These are phyloP conservation scores for Ustilaginoidea virens DNA, from an alignment of 2,329 filamentous ascomycete genomes.

Conservation along the genomic window DNA sequence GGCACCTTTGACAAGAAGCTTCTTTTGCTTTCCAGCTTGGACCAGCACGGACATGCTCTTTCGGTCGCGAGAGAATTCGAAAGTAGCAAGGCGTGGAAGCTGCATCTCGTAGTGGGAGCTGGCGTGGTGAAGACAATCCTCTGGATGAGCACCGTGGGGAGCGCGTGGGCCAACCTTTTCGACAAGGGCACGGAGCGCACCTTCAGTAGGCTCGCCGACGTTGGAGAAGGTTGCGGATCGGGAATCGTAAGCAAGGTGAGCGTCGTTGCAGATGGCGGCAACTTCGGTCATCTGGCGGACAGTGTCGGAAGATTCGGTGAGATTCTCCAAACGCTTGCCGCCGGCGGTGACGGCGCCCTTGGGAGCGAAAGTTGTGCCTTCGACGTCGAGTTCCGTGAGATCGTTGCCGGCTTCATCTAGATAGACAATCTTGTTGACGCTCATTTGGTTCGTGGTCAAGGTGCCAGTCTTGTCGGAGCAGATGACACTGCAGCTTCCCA, in stretches of 20 bases:
- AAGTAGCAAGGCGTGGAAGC: conserved; percentile 65
- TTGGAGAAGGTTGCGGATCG: conserved; percentile 61
- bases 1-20: conserved; percentile 88
- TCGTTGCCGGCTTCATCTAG: conserved; percentile 57
- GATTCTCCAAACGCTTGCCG: conserved; percentile 52
- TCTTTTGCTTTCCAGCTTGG: conserved; percentile 51
- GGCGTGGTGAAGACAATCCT: conserved; percentile 60
- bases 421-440: conserved; percentile 83
- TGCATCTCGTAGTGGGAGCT: conserved; percentile 73
- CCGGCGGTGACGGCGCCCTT: conserved; percentile 56
- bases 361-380: conserved; percentile 85
- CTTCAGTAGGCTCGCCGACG: conserved; percentile 91
- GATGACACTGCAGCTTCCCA: conserved; percentile 98
- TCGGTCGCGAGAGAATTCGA: conserved; percentile 91
- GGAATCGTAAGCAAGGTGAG: conserved; percentile 66
- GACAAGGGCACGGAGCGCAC: conserved; percentile 73
- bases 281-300: conserved; percentile 63
- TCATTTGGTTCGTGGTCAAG: conserved; percentile 98
- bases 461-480: conserved; percentile 99
- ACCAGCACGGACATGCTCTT: conserved; percentile 99
- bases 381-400: conserved; percentile 74
- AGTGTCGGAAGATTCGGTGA: conserved; percentile 58
- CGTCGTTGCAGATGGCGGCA: conserved; percentile 74
- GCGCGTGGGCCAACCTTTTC: conserved; percentile 89
- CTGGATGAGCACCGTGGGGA: conserved; percentile 30